phyloP scores from a whole-genome alignment of 495 filamentous ascomycete species.

The Trichoderma parareesei region DNA sequence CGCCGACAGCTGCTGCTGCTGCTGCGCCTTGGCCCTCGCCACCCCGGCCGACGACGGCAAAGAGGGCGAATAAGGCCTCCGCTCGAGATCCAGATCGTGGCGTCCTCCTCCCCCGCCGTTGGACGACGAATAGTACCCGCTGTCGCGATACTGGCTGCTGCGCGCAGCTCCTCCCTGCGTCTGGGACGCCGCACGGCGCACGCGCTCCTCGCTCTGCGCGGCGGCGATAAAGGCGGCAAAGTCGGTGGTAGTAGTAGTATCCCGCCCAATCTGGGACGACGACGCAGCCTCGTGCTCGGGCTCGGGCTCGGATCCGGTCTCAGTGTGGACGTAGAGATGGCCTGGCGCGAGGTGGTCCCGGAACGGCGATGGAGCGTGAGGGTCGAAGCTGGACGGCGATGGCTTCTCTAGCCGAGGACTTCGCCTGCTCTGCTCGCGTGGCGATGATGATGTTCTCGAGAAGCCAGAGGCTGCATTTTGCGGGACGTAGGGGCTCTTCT shows the following conservation, averaged over 20 bases:
- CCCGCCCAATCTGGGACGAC: too few species aligned
- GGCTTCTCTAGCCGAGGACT: too few species aligned
- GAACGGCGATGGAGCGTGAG: not conserved
- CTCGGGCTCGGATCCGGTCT: not conserved
- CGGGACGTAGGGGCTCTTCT: slow-evolving; percentile 3
- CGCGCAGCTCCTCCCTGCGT: not conserved
- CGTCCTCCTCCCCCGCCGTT: not conserved
- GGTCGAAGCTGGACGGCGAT: not conserved
- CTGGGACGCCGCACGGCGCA: not conserved
- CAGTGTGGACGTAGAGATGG: not conserved
- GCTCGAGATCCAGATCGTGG: not conserved
- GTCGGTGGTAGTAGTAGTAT: not conserved
- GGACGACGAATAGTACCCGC: not conserved
- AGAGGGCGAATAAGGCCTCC: not conserved
- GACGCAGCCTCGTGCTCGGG: too few species aligned
- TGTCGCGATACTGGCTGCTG: not conserved
- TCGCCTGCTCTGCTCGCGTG: not conserved
- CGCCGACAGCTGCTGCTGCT: not conserved
- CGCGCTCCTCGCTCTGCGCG: not conserved
- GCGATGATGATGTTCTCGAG: not conserved
- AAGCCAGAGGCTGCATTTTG: slow-evolving; percentile 7
- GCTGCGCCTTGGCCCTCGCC: not conserved
- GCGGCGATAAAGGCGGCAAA: not conserved
- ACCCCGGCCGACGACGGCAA: not conserved
- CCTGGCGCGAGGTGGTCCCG: not conserved